phyloP scores from a whole-genome alignment of 176 grass and related monocot species.

The Paspalum vaginatum region DNA sequence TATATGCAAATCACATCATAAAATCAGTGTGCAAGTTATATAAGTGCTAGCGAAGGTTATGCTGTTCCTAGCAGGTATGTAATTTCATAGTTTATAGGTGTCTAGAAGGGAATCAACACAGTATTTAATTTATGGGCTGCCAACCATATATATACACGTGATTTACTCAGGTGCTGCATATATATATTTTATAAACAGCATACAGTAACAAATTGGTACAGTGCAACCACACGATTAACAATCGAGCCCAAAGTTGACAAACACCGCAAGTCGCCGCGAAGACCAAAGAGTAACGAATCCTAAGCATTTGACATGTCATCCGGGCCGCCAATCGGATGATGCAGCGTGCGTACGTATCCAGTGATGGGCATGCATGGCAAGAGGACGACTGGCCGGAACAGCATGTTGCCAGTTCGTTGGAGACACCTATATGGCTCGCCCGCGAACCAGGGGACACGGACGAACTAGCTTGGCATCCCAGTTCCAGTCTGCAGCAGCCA shows the following conservation, averaged over 20 bases:
- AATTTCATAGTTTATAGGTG: too few species aligned
- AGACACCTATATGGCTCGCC: constrained; percentile 29
- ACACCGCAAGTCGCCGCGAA: background rate
- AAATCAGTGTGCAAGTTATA: too few species aligned
- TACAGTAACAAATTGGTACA: background rate
- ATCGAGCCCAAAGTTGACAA: background rate
- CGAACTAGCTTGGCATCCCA: background rate
- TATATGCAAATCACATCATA: too few species aligned
- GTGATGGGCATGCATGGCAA: background rate
- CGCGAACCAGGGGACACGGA: constrained; percentile 33
- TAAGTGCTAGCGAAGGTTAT: too few species aligned
- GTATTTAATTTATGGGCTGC: too few species aligned
- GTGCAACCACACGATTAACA: constrained; percentile 16
- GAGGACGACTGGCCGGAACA: background rate
- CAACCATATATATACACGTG: too few species aligned
- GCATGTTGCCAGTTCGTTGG: background rate
- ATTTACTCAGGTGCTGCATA: too few species aligned
- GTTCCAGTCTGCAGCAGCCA: background rate
- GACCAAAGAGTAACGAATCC: background rate
- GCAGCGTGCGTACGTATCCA: background rate
- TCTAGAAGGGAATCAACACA: too few species aligned
- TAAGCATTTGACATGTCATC: background rate
- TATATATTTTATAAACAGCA: too few species aligned
- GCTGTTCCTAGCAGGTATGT: too few species aligned
- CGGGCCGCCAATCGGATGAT: background rate